Base-by-base conservation (phyloP, 2,329 filamentous ascomycete species). In the Samsoniella hepiali region DNA sequence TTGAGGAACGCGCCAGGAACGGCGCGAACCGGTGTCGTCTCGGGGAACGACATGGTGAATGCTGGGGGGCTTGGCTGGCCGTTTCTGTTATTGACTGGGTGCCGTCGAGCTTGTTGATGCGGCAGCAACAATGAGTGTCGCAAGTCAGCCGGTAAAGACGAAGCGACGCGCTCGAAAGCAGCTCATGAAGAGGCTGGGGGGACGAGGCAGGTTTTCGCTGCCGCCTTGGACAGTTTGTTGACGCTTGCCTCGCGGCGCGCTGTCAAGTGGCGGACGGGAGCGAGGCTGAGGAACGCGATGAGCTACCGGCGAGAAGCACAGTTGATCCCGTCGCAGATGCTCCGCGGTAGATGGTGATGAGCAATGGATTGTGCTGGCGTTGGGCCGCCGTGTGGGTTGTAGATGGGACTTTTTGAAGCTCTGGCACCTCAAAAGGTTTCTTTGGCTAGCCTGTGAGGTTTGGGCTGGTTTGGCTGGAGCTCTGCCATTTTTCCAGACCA, bases 1-100 rank as follows among this genome's bases (percentile, higher is more conserved):
- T 89, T 86, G 71, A 92, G 77, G 72, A 88, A 94, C 70, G 88
- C 88, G 78, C 91, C 91, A 51, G 91, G 91, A 55, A 92, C 81
- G 65, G 86, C 86, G 70, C 90, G 87, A 77, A 88, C 82, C 45
- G 91, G 91, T 63, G 91, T 91, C 67, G 78, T 78, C 68, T 78
- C 78, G 31, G 80, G 76, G 67, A 84, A 83, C 58, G 84, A 79
- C 85, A 88, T 88, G 69, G 64, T 69, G 72, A 13, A 15, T 22
- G 34, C 17, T 8, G 47, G 29, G 58, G 49, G 34, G 53, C 32
- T 40, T 22, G 32, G 51, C 17, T 50, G 44, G 29, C 47, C 42
- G 59, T 51, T 44, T 62, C 13, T 40, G 49, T 40, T 17, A 29
- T 38, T 8, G 49, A 38, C 27, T 42, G 29, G 32, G 40, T 36